Evolutionary conservation across 768 basidiomycete species (phyloP).

Genomic region (Serpula lacrymans): DNA sequence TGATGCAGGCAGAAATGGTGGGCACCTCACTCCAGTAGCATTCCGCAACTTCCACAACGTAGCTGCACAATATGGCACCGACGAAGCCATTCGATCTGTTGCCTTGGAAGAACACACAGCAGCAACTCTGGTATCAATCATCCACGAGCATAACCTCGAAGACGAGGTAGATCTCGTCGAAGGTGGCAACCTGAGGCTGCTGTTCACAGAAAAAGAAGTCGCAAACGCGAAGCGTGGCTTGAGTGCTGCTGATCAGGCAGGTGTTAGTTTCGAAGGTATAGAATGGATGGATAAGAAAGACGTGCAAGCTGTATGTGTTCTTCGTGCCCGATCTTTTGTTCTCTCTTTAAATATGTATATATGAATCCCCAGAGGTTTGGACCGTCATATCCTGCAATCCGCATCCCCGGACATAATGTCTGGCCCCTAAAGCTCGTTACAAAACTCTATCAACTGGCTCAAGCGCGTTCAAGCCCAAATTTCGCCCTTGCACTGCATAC

Average conservation of each 20-base stretch:
- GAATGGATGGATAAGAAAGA: constrained; percentile 46
- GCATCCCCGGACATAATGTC: constrained; percentile 52
- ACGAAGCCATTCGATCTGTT: constrained; percentile 47
- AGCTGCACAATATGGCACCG: constrained; percentile 36
- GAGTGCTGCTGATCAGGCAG: constrained; percentile 47
- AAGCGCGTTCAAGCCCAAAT: constrained; percentile 17
- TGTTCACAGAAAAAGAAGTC: constrained; percentile 44
- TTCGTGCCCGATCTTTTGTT: not conserved
- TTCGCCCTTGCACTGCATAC: constrained; percentile 57
- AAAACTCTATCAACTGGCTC: constrained; percentile 44
- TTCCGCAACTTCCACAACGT: constrained; percentile 42
- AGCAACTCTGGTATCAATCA: constrained; percentile 38
- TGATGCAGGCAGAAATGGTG: constrained; percentile 61
- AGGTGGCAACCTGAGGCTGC: constrained; percentile 45
- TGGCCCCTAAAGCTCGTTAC: constrained; percentile 74
- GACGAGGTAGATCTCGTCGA: constrained; percentile 53
- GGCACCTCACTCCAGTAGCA: constrained; percentile 51
- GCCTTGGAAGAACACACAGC: constrained; percentile 53
- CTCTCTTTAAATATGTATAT: constrained; percentile 1
- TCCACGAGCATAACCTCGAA: constrained; percentile 37
- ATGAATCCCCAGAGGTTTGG: too few relatives aligned
- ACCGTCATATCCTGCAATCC: constrained; percentile 46
- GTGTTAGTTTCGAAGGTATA: constrained; percentile 39
- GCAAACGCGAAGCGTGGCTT: constrained; percentile 37
- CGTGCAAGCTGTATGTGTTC: constrained; percentile 37